A percentile compares a stretch with the other conserved stretches of the same genome.
phyloP scores from a whole-genome alignment of 2,329 filamentous ascomycete genomes.

The Stagonosporopsis tanaceti region DNA sequence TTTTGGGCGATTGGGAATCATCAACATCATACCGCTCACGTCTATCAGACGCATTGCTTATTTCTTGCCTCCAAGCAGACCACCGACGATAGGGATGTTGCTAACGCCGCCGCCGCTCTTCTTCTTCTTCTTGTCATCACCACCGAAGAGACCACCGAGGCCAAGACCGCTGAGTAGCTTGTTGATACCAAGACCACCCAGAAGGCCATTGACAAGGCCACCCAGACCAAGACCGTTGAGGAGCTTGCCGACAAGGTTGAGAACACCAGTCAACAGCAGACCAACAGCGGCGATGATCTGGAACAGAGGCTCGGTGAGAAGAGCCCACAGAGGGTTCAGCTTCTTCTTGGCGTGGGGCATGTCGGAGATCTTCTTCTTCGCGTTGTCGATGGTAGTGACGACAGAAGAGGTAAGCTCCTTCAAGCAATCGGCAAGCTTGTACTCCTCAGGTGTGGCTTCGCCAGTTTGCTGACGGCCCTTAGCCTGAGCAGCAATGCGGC shows the following conservation, averaged over 20 bases:
- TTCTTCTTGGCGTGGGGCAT: slow-evolving; percentile 97
- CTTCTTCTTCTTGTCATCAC: slow-evolving; percentile 65
- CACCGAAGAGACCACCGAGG: slow-evolving; percentile 61
- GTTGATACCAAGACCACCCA: slow-evolving; percentile 78
- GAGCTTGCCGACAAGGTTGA: slow-evolving; percentile 83
- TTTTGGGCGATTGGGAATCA: slow-evolving; percentile 25
- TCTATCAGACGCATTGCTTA: slow-evolving; percentile 25
- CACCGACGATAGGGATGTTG: slow-evolving; percentile 57
- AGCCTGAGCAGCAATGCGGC: slow-evolving; percentile 82
- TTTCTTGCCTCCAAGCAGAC: slow-evolving; percentile 55
- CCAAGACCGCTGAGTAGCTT: slow-evolving; percentile 79
- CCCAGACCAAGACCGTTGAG: slow-evolving; percentile 84
- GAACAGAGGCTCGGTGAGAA: slow-evolving; percentile 84
- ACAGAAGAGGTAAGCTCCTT: slow-evolving; percentile 87
- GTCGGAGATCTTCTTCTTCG: slow-evolving; percentile 85
- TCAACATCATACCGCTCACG: slow-evolving; percentile 19
- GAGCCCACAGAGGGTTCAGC: slow-evolving; percentile 86
- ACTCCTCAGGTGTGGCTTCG: slow-evolving; percentile 83
- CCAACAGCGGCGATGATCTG: slow-evolving; percentile 93
- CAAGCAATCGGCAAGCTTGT: slow-evolving; percentile 81
- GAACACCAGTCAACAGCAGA: slow-evolving; percentile 79
- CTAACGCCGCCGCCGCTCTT: slow-evolving; percentile 51
- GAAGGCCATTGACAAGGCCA: slow-evolving; percentile 77
- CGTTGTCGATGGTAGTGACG: slow-evolving; percentile 82
- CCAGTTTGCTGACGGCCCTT: slow-evolving; percentile 79